Evolutionary conservation across 169 alveolate genomes (phyloP).

Genomic region (Blepharisma undulans): DNA sequence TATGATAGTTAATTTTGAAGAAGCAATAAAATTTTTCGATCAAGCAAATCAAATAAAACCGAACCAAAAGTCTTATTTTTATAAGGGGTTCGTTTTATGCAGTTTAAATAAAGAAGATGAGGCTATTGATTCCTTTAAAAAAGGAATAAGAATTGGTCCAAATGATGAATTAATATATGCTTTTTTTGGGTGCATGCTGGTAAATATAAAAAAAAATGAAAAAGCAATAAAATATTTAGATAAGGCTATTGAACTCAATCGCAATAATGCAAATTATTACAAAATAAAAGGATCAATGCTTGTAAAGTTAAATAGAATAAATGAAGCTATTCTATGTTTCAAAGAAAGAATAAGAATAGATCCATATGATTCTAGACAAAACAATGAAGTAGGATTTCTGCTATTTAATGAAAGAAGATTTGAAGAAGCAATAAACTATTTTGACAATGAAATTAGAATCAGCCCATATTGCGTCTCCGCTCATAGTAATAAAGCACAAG

Average conservation of each 20-base stretch:
- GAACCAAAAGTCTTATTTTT: too few relatives aligned
- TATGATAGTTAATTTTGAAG: not conserved
- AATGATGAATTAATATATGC: too few relatives aligned
- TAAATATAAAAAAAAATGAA: too few relatives aligned
- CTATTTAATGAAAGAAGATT: not conserved
- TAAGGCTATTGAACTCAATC: too few relatives aligned
- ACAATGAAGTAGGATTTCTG: not conserved
- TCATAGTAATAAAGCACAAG: not conserved
- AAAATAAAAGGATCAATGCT: too few relatives aligned
- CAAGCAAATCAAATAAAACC: not conserved
- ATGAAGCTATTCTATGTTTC: too few relatives aligned
- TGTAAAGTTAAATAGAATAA: too few relatives aligned
- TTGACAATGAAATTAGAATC: not conserved
- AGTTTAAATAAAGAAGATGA: not conserved
- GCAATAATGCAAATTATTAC: too few relatives aligned
- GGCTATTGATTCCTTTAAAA: not conserved
- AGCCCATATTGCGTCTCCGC: not conserved
- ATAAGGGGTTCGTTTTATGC: too few relatives aligned
- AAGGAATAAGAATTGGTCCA: not conserved
- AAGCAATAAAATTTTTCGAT: not conserved
- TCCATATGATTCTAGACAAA: not conserved
- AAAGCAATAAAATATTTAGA: too few relatives aligned
- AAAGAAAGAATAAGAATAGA: too few relatives aligned
- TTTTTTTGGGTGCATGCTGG: too few relatives aligned
- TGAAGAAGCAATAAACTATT: not conserved